Percentiles rank a stretch among this genome's conserved stretches.
Evolutionary conservation across 768 basidiomycete genomes (phyloP).

Genomic region (Amanita inopinata): DNA sequence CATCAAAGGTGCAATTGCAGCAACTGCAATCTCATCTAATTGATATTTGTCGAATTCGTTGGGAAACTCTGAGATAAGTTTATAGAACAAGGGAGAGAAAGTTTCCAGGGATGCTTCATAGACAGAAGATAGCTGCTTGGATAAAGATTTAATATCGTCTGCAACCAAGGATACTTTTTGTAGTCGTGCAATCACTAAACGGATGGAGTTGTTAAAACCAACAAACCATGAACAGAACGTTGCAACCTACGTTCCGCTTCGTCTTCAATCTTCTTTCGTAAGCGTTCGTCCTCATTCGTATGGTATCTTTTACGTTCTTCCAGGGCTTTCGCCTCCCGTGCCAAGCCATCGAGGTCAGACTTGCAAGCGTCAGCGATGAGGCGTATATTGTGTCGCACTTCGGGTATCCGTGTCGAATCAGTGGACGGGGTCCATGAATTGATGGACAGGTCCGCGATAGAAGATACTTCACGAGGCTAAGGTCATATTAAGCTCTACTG

Average conservation of each 20-base stretch:
- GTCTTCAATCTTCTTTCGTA: constrained; percentile 60
- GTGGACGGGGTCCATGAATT: constrained; percentile 81
- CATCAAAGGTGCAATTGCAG: constrained; percentile 78
- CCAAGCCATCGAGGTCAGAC: constrained; percentile 78
- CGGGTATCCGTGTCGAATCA: constrained; percentile 85
- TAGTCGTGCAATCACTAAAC: constrained; percentile 65
- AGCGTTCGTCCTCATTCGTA: constrained; percentile 54
- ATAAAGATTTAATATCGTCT: constrained; percentile 54
- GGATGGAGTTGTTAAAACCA: constrained; percentile 1
- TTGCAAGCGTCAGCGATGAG: constrained; percentile 80
- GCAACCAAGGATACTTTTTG: constrained; percentile 70
- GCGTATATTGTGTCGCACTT: constrained; percentile 92
- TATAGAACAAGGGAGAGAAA: constrained; percentile 65
- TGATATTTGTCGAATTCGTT: constrained; percentile 69
- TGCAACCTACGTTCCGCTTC: constrained; percentile 63
- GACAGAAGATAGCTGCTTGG: constrained; percentile 51
- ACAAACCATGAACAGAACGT: too few relatives aligned
- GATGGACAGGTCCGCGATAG: constrained; percentile 66
- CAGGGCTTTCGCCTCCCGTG: constrained; percentile 79
- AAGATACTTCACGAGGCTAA: constrained; percentile 81
- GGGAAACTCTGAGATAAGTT: constrained; percentile 58
- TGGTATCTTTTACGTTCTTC: constrained; percentile 73
- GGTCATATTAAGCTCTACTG: constrained; percentile 4
- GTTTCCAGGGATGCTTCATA: constrained; percentile 68
- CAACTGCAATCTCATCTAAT: constrained; percentile 89